Evolutionary conservation across 1,139 yeast genomes (phyloP), one percentile per base, ranked within the genome.

Genomic region (Hansenula anomala): DNA sequence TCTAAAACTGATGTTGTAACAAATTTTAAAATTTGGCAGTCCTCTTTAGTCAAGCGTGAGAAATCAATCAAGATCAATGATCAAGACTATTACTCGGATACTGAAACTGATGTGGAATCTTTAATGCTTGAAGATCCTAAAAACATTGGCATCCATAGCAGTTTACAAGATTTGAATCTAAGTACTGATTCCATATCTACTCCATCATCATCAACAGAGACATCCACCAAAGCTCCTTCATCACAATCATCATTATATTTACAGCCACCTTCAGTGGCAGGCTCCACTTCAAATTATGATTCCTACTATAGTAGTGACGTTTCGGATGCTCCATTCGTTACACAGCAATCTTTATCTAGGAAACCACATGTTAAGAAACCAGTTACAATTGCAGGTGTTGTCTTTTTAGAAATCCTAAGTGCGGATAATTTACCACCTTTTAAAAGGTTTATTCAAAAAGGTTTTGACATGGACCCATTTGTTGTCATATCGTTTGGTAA

Each of bases 401-500:
- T 84, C 8, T 86, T 84, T 51, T 58, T 90, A 36, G 95, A 90
- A 48, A 76, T 90, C 19, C 73, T 79, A 4, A 75, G 84, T 1
- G 88, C 90, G 19, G 67, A 75, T 1, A 89, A 78, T 39, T 61
- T 86, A 31, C 95, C 95, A 2, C 83, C 88, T 0, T 66, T 78
- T 34, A 70, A 66, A 41, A 79, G 75, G 49, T 64, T 76, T 26
- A 71, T 82, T 1, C 69, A 90, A 17, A 77, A 89, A 17, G 81
- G 92, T 0, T 92, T 83, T 54, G 96, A 89, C 58, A 87, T 92
- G 95, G 98, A 92, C 55, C 97, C 98, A 0, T 92, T 90, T 63
- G 95, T 90, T 6, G 92, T 90, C 15, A 81, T 87, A 1, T 81
- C 96, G 0, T 88, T 90, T 59, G 97, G 97, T 12, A 83, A 86